Conservation (phyloP, 2,329 filamentous ascomycete species). For the Chrysosphaeria jannelii region DNA sequence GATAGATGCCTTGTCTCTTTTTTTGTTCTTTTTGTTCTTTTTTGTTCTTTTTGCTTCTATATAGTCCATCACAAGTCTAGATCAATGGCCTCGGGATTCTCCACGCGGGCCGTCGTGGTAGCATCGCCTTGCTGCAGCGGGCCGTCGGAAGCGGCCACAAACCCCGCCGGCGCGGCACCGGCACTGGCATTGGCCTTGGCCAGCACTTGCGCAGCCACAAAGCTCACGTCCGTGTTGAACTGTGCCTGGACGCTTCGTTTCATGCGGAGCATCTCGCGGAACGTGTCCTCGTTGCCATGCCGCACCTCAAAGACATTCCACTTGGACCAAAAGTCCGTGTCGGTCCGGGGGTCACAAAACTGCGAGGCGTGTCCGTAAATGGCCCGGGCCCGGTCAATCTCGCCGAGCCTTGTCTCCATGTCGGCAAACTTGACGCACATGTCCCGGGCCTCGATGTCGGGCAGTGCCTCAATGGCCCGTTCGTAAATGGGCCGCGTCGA, state of each 20-base stretch:
- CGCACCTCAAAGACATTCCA: slow-evolving; percentile 96
- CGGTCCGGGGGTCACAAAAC: slow-evolving; percentile 84
- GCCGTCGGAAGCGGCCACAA: slow-evolving; percentile 61
- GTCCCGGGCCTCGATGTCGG: slow-evolving; percentile 73
- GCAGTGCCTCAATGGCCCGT: slow-evolving; percentile 73
- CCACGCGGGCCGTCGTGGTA: slow-evolving; percentile 13
- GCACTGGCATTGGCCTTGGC: slow-evolving; percentile 19
- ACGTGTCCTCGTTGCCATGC: slow-evolving; percentile 96
- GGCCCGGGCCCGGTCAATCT: slow-evolving; percentile 66
- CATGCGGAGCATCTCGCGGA: slow-evolving; percentile 95
- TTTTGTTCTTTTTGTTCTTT: no score
- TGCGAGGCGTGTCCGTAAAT: slow-evolving; percentile 94
- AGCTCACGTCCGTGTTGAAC: slow-evolving; percentile 97
- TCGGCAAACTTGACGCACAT: slow-evolving; percentile 97
- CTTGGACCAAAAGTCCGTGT: slow-evolving; percentile 73
- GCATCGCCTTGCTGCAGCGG: slow-evolving; percentile 10
- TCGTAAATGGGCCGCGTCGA: slow-evolving; percentile 93
- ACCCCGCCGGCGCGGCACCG: slow-evolving; percentile 27
- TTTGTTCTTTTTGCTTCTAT: no score
- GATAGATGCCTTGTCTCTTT: no score
- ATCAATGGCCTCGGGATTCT: slow-evolving; percentile 66
- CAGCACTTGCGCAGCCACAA: slow-evolving; percentile 85
- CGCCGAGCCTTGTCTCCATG: slow-evolving; percentile 22
- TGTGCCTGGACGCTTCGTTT: slow-evolving; percentile 92
- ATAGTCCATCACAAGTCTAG: slow-evolving; percentile 1